Evolutionary conservation across 2,329 filamentous ascomycete species (phyloP), one percentile per base, ranked within the genome.

Genomic region (Trichoderma asperellum): DNA sequence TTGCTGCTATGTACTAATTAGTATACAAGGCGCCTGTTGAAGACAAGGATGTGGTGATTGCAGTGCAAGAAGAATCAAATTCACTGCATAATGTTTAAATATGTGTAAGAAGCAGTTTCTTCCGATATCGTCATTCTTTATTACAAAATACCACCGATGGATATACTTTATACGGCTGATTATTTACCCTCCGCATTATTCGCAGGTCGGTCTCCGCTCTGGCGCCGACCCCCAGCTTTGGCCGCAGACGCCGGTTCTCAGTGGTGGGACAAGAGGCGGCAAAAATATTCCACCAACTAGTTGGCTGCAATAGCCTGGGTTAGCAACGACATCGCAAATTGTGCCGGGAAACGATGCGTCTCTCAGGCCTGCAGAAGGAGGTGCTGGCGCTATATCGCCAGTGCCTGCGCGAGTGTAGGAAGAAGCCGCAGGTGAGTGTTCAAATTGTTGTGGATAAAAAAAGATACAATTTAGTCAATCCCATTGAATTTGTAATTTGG

Each of bases 321-420:
- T 2, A 12, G 59, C 37, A 34, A 56, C 37, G 35, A 40, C 35
- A 52, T 24, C 37, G 49, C 55, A 14, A n/a, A 43, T n/a, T 14
- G 8, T 27, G 37, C 53, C 52, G 18, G 7, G 12, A 8, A 29
- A 21, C 34, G 27, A 78, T 76, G 75, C 74, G 89, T 74, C 83
- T 94, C 32, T 97, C 94, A 8, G 96, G 96, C 43, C 84, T 98
- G n/a, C 95, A 98, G 78, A 91, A 88, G 75, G 93, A 97, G 76
- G 95, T 97, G 4, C 80, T 98, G 63, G 85, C 89, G 40, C 87
- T 99, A 16, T 99, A 98, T 79, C 89, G 95, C 70, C 88, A 89
- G 77, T 98, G 95, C 76, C 83, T 99, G 32, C 88, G 94, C 70
- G 92, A 92, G 76, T 89, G 91, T 70, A 88, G 91, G 70, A 90